A percentile compares a stretch with the other conserved stretches of the same genome.
These are phyloP conservation scores for Kappamyces sp. DNA, from an alignment of 192 early-diverging fungal species.

Conservation along the genomic window DNA sequence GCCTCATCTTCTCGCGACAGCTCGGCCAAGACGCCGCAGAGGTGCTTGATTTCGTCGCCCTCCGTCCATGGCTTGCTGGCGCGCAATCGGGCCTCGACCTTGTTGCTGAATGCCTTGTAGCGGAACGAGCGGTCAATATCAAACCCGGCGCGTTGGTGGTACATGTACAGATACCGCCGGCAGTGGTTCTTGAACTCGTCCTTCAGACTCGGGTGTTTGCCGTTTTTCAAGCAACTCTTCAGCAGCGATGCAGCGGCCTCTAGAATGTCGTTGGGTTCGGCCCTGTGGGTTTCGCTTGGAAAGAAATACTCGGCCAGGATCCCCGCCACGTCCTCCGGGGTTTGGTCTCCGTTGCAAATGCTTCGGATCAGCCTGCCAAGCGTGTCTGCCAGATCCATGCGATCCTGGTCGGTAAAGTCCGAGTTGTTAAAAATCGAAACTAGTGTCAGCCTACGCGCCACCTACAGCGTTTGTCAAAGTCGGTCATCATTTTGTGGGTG, in stretches of 20 bases:
- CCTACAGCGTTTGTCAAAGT: constrained; percentile 8
- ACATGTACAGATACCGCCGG: constrained; percentile 59
- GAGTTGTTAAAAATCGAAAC: constrained; percentile 12
- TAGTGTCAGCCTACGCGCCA: not conserved
- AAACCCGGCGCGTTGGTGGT: constrained; percentile 55
- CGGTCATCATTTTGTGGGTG: constrained; percentile 47
- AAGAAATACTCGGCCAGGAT: constrained; percentile 18
- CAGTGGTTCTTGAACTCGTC: constrained; percentile 30
- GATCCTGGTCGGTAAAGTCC: constrained; percentile 11
- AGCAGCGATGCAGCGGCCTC: too few species aligned
- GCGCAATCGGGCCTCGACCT: constrained; percentile 43
- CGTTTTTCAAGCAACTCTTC: too few species aligned
- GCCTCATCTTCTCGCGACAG: constrained; percentile 42
- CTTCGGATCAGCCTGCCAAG: constrained; percentile 22
- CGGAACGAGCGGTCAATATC: constrained; percentile 56
- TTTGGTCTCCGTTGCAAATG: constrained; percentile 16
- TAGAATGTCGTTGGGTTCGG: too few species aligned
- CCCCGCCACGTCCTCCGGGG: constrained; percentile 14
- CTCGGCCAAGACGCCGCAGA: constrained; percentile 46
- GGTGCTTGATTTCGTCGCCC: constrained; percentile 44
- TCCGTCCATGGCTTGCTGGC: constrained; percentile 41
- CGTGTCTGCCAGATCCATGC: constrained; percentile 10
- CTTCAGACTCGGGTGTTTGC: not conserved
- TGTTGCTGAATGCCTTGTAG: constrained; percentile 42
- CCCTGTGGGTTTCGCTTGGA: not conserved